A percentile compares a stretch with the other conserved stretches of the same genome.
Evolutionary conservation across 2,329 filamentous ascomycete species (phyloP).

Genomic region (Fusarium poae): DNA sequence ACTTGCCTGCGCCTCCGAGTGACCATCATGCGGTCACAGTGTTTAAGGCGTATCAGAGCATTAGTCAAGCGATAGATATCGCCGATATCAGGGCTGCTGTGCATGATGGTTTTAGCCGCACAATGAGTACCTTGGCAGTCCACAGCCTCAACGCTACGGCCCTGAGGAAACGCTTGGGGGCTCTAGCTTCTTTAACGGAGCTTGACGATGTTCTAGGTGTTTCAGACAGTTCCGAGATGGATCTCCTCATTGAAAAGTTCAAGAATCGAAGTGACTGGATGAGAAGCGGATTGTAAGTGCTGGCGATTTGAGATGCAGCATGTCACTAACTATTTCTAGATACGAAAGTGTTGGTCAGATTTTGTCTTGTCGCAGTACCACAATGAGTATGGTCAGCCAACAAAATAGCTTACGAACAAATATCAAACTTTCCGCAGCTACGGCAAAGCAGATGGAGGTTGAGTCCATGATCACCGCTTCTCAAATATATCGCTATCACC

Average conservation of each 20-base stretch:
- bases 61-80: constrained; percentile 75
- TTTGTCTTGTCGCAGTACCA: constrained; percentile 83
- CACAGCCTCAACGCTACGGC: constrained; percentile 63
- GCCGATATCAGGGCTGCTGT: constrained; percentile 67
- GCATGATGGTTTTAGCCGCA: constrained; percentile 71
- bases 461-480: constrained; percentile 82
- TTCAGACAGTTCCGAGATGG: constrained; percentile 69
- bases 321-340: constrained; percentile 56
- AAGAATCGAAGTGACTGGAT: constrained; percentile 80
- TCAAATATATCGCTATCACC: constrained; percentile 81
- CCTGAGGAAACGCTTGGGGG: constrained; percentile 68
- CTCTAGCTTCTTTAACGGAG: constrained; percentile 81
- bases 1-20: constrained; percentile 79
- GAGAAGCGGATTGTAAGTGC: constrained; percentile 79
- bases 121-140: constrained; percentile 69
- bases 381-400: constrained; percentile 82
- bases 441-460: constrained; percentile 79
- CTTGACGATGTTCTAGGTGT: constrained; percentile 81
- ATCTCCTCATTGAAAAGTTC: constrained; percentile 73
- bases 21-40: constrained; percentile 75
- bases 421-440: constrained; percentile 70
- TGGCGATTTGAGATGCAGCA: not conserved
- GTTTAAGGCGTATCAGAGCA: constrained; percentile 84
- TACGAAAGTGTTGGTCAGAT: constrained; percentile 84
- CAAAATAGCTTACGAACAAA: constrained; percentile 72